A percentile compares a stretch with the other conserved stretches of the same genome.
Evolutionary conservation across 768 basidiomycete species (phyloP).

Genomic region (Lentinula edodes): DNA sequence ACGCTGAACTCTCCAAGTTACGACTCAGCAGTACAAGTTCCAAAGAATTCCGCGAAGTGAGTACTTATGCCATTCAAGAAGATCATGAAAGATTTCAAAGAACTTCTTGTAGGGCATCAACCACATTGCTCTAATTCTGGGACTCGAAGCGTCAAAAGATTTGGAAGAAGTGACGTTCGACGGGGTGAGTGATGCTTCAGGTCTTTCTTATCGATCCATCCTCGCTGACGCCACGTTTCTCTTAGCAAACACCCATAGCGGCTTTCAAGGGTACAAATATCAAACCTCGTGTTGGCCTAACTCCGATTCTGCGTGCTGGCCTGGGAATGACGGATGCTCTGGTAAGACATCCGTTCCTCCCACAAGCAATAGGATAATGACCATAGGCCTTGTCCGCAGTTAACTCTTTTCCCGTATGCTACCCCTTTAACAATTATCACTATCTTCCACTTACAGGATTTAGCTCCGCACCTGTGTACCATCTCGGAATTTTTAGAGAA

Average conservation of each 20-base stretch:
- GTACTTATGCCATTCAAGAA: slow-evolving; percentile 6
- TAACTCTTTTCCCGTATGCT: slow-evolving; percentile 78
- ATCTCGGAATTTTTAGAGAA: slow-evolving; percentile 86
- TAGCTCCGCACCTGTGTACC: slow-evolving; percentile 81
- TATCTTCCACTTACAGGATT: not conserved
- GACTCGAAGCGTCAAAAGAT: slow-evolving; percentile 74
- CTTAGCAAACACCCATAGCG: slow-evolving; percentile 75
- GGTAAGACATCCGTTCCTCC: slow-evolving; percentile 21
- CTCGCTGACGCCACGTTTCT: slow-evolving; percentile 3
- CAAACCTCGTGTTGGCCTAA: slow-evolving; percentile 75
- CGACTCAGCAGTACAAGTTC: slow-evolving; percentile 53
- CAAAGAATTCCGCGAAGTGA: slow-evolving; percentile 78
- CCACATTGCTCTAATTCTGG: slow-evolving; percentile 71
- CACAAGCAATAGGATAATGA: slow-evolving; percentile 3
- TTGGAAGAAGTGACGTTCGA: slow-evolving; percentile 58
- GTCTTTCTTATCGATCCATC: not conserved
- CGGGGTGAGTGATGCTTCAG: slow-evolving; percentile 44
- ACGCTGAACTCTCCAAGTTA: slow-evolving; percentile 67
- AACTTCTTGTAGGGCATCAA: slow-evolving; percentile 55
- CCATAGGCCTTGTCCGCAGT: slow-evolving; percentile 18
- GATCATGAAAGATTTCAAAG: not conserved
- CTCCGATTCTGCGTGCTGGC: slow-evolving; percentile 91
- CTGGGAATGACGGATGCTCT: slow-evolving; percentile 90
- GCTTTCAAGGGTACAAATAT: slow-evolving; percentile 73
- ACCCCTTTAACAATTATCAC: not conserved